Conservation (phyloP, 73 alveolate species). For the Tetrahymena malaccensis region DNA sequence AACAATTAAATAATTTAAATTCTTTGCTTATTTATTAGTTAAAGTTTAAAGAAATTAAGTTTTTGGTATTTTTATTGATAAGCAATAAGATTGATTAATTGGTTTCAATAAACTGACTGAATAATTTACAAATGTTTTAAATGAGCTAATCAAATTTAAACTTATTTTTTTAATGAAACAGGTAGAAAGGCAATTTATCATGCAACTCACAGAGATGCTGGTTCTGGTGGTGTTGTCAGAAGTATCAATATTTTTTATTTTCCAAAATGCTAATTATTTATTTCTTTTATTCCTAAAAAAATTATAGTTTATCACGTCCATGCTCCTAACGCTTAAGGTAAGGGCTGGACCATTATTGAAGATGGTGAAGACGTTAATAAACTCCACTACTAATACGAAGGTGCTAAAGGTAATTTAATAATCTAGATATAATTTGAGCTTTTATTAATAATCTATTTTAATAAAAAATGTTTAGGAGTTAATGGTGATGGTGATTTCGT, state of each 20-base stretch:
- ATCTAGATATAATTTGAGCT: background rate
- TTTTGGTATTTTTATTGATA: background rate
- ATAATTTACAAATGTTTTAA: background rate
- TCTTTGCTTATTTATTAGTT: too few relatives aligned
- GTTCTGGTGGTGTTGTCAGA: constrained; percentile 99
- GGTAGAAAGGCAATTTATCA: constrained; percentile 95
- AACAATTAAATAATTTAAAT: too few relatives aligned
- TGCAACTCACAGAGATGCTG: constrained; percentile 99
- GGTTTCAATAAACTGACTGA: background rate
- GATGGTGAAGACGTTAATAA: constrained; percentile 86
- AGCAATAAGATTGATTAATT: background rate
- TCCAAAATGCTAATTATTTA: background rate
- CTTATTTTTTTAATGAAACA: background rate
- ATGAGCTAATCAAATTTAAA: background rate
- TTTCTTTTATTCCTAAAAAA: background rate
- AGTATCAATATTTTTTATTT: background rate
- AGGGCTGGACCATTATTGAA: constrained; percentile 77
- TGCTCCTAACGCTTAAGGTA: constrained; percentile 84
- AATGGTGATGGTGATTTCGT: background rate
- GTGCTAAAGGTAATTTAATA: constrained; percentile 58
- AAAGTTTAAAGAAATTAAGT: too few relatives aligned
- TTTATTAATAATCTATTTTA: background rate
- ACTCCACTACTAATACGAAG: constrained; percentile 72
- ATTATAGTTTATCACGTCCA: background rate
- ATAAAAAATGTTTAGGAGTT: background rate